Conservation (phyloP, 371 early-diverging fungal species). For the Dinochytrium kinnereticum region DNA sequence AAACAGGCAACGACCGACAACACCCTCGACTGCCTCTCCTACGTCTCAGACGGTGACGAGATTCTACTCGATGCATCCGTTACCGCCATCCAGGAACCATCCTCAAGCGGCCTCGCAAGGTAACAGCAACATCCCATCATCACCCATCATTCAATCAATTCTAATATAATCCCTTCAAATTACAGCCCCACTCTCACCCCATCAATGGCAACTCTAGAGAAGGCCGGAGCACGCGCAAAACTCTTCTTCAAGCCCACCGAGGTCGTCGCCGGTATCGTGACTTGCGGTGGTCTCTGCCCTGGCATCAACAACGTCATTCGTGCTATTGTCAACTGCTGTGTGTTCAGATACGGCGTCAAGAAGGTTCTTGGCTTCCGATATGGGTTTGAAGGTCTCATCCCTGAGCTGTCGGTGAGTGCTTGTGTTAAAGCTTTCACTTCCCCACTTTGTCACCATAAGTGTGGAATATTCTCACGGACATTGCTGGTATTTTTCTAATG, state of each 20-base stretch:
- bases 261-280: slow-evolving; percentile 6
- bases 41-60: not conserved
- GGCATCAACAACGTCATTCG: slow-evolving; percentile 45
- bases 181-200: not conserved
- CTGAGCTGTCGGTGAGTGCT: slow-evolving; percentile 9
- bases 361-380: slow-evolving; percentile 36
- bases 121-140: not conserved
- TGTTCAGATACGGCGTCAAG: slow-evolving; percentile 37
- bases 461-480: not conserved
- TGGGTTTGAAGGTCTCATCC: slow-evolving; percentile 36
- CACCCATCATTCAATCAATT: not conserved
- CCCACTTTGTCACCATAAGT: not conserved
- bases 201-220: slow-evolving; percentile 15
- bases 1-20: not conserved
- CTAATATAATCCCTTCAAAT: not conserved
- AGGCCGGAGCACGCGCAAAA: slow-evolving; percentile 4
- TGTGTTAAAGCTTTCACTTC: not conserved
- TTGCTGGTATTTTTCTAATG: too few relatives aligned
- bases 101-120: not conserved
- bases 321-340: slow-evolving; percentile 20
- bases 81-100: not conserved
- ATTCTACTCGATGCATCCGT: slow-evolving; percentile 7
- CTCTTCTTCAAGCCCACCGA: slow-evolving; percentile 11
- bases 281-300: slow-evolving; percentile 44
- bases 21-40: slow-evolving; percentile 2